Evolutionary conservation across 2,329 filamentous ascomycete species (phyloP).

Genomic region (Rhinocladiella mackenziei): DNA sequence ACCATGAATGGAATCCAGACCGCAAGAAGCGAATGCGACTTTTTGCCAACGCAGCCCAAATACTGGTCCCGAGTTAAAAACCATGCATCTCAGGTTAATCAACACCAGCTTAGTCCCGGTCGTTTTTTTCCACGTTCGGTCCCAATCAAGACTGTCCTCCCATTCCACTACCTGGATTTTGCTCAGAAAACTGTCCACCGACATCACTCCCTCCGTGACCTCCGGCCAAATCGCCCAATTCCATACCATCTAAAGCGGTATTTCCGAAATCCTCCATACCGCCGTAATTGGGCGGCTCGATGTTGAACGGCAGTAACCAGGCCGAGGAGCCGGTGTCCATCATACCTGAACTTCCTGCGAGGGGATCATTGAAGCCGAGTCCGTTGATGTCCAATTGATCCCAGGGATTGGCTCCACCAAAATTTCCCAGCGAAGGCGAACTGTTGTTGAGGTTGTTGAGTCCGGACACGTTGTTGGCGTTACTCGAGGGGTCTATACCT

Average conservation of each 20-base stretch:
- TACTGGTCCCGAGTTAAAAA: not conserved
- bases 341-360: conserved; percentile 12
- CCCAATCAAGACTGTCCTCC: not conserved
- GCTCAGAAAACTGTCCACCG: conserved; percentile 17
- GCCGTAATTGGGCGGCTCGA: conserved; percentile 64
- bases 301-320: conserved; percentile 92
- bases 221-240: conserved; percentile 16
- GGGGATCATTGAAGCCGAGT: conserved; percentile 23
- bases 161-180: conserved; percentile 8
- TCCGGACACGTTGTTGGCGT: conserved; percentile 31
- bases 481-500: conserved; percentile 45
- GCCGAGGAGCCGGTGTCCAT: conserved; percentile 45
- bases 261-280: conserved; percentile 23
- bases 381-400: conserved; percentile 23
- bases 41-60: too few species aligned
- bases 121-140: too few species aligned
- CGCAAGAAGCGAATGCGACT: not conserved
- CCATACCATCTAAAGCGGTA: conserved; percentile 24
- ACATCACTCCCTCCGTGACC: conserved; percentile 10
- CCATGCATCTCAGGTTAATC: too few species aligned
- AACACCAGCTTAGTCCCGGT: too few species aligned
- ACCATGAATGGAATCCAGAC: not conserved
- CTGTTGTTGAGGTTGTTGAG: conserved; percentile 33
- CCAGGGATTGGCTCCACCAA: conserved; percentile 26
- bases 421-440: conserved; percentile 28